Conservation (phyloP, 2,329 filamentous ascomycete species). For the Fonsecaea nubica region DNA sequence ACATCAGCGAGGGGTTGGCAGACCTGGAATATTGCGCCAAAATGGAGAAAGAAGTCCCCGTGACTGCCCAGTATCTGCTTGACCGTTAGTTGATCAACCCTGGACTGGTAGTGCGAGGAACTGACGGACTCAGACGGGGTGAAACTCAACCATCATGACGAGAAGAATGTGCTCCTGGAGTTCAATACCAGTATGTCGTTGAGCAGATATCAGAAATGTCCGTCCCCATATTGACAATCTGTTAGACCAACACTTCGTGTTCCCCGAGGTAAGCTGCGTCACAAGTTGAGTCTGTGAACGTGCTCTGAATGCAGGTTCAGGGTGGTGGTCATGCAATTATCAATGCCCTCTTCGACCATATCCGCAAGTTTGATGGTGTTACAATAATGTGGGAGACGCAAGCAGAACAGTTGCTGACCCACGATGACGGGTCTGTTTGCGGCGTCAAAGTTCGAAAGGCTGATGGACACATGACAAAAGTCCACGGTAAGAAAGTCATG, state of each 20-base stretch:
- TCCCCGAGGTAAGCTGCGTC: slow-evolving; percentile 43
- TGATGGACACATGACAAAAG: slow-evolving; percentile 43
- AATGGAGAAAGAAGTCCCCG: slow-evolving; percentile 47
- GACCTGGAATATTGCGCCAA: slow-evolving; percentile 51
- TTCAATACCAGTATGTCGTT: slow-evolving; percentile 45
- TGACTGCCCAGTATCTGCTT: slow-evolving; percentile 48
- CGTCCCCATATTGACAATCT: slow-evolving; percentile 10
- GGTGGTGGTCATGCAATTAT: slow-evolving; percentile 51
- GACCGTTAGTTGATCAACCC: slow-evolving; percentile 38
- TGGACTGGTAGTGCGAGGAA: neutral
- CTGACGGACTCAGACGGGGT: slow-evolving; percentile 38
- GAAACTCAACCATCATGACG: slow-evolving; percentile 47
- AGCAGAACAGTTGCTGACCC: slow-evolving; percentile 46
- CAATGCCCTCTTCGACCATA: slow-evolving; percentile 48
- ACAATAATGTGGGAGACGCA: slow-evolving; percentile 51
- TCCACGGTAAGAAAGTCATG: slow-evolving; percentile 44
- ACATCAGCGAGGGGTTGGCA: slow-evolving; percentile 43
- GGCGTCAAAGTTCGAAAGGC: slow-evolving; percentile 50
- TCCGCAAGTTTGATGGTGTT: slow-evolving; percentile 44
- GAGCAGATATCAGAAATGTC: neutral
- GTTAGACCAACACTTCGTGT: slow-evolving; percentile 48
- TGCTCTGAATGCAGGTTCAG: neutral
- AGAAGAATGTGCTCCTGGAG: slow-evolving; percentile 50
- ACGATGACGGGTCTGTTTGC: slow-evolving; percentile 45
- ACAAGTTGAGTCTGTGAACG: neutral